Conservation (phyloP, 2,329 filamentous ascomycete genomes). For the Saccharata proteae region DNA sequence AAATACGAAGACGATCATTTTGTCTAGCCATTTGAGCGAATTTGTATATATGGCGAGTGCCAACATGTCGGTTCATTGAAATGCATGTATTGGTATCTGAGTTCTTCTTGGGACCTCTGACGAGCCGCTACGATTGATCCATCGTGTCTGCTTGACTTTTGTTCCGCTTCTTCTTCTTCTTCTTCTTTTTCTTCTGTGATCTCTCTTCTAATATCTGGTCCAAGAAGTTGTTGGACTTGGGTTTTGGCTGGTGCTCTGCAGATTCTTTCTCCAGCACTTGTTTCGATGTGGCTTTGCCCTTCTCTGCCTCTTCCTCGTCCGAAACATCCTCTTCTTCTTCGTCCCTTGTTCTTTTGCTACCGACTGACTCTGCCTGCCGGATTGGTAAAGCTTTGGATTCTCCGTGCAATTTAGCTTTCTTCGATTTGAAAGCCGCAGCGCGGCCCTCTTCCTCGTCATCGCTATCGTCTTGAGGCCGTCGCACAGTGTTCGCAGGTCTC, state of each 20-base stretch:
- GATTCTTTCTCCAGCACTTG: slow-evolving; percentile 1
- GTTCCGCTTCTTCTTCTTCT: slow-evolving; percentile 13
- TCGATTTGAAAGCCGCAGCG: slow-evolving; percentile 21
- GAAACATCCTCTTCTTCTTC: slow-evolving; percentile 11
- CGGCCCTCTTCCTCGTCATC: slow-evolving; percentile 29
- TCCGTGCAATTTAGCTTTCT: slow-evolving; percentile 14
- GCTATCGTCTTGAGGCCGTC: slow-evolving; percentile 15
- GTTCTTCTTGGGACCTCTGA: no score
- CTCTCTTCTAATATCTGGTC: slow-evolving; percentile 40
- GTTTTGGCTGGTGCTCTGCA: slow-evolving; percentile 8
- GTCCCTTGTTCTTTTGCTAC: no score
- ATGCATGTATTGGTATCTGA: no score
- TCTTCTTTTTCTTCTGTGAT: slow-evolving; percentile 40
- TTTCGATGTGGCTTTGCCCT: slow-evolving; percentile 1
- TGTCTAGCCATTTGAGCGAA: neutral
- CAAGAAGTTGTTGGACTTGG: slow-evolving; percentile 33
- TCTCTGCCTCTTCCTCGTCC: slow-evolving; percentile 11
- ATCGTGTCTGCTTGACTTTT: no score
- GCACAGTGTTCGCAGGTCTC: slow-evolving; percentile 9
- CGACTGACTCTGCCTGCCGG: slow-evolving; percentile 9
- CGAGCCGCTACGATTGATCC: no score
- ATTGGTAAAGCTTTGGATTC: slow-evolving; percentile 13
- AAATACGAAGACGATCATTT: neutral
- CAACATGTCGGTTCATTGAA: no score
- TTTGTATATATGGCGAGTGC: slow-evolving; percentile 3